phyloP scores from a whole-genome alignment of 1,284 basidiomycete species.

The Cryptococcus amylolentus region DNA sequence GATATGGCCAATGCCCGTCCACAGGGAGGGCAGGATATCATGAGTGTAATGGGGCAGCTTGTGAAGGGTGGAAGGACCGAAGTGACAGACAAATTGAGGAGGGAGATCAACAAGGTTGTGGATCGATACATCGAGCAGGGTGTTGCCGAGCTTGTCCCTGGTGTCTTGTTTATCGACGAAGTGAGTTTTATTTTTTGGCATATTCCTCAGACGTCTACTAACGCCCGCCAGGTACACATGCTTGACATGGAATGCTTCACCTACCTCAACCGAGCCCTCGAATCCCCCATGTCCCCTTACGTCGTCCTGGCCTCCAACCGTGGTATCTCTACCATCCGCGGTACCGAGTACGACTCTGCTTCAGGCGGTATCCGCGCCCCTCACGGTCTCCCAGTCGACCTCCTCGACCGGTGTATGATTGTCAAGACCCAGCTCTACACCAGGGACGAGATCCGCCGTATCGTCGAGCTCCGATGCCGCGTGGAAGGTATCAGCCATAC shows the following conservation, averaged over 20 bases:
- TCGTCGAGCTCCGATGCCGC: constrained; percentile 78
- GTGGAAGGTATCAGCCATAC: constrained; percentile 80
- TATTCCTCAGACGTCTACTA: neutral
- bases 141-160: constrained; percentile 94
- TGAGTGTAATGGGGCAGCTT: constrained; percentile 97
- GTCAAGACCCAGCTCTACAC: constrained; percentile 87
- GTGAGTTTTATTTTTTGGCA: constrained; percentile 53
- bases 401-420: constrained; percentile 95
- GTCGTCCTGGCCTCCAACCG: constrained; percentile 96
- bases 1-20: constrained; percentile 96
- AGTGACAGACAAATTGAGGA: constrained; percentile 91
- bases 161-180: constrained; percentile 98
- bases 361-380: constrained; percentile 79
- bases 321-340: constrained; percentile 84
- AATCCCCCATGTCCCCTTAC: constrained; percentile 94
- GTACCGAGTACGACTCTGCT: constrained; percentile 61
- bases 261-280: constrained; percentile 91
- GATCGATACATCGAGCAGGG: constrained; percentile 97
- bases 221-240: constrained; percentile 82
- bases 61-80: constrained; percentile 93
- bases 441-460: constrained; percentile 78
- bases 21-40: constrained; percentile 87
- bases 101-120: constrained; percentile 98
- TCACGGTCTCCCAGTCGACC: constrained; percentile 90
- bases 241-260: constrained; percentile 99